These are phyloP conservation scores for Fusarium algeriense DNA, from an alignment of 2,329 filamentous ascomycete species.

Conservation along the genomic window DNA sequence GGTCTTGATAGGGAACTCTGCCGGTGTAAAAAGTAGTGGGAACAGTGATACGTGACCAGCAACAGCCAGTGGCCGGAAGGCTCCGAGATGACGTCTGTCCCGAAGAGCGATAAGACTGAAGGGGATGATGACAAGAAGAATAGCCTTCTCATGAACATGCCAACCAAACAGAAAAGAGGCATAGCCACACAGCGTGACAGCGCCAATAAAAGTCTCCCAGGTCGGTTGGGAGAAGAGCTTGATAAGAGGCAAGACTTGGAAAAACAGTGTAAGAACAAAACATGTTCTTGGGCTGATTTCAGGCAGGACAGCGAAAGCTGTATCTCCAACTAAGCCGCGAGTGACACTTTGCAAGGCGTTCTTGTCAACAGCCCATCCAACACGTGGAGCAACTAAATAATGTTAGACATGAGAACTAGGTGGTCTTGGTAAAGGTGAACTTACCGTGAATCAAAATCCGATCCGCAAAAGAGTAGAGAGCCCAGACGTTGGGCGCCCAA, in stretches of 20 bases:
- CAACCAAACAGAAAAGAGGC: conserved; percentile 97
- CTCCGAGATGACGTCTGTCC: conserved; percentile 89
- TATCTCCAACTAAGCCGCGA: conserved; percentile 91
- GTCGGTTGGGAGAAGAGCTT: conserved; percentile 85
- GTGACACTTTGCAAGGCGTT: conserved; percentile 90
- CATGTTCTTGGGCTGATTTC: conserved; percentile 84
- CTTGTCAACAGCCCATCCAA: conserved; percentile 79
- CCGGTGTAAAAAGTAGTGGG: conserved; percentile 89
- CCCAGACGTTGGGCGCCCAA: conserved; percentile 98
- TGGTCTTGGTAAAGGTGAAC: conserved; percentile 42
- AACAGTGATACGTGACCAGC: conserved; percentile 96
- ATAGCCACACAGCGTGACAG: conserved; percentile 92
- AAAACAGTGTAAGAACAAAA: conserved; percentile 84
- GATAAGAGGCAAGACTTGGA: conserved; percentile 82
- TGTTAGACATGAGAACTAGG: conserved; percentile 18
- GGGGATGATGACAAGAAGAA: conserved; percentile 92
- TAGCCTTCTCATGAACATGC: conserved; percentile 98
- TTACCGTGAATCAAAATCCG: conserved; percentile 83
- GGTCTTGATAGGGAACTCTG: conserved; percentile 94
- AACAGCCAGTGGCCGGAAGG: conserved; percentile 91
- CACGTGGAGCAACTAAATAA: conserved; percentile 77
- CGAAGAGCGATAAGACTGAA: conserved; percentile 93
- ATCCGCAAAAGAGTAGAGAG: conserved; percentile 93
- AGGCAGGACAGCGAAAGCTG: conserved; percentile 91
- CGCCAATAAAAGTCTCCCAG: conserved; percentile 91